Base-by-base conservation (phyloP, 2,329 filamentous ascomycete species). In the Aspergillus jensenii region DNA sequence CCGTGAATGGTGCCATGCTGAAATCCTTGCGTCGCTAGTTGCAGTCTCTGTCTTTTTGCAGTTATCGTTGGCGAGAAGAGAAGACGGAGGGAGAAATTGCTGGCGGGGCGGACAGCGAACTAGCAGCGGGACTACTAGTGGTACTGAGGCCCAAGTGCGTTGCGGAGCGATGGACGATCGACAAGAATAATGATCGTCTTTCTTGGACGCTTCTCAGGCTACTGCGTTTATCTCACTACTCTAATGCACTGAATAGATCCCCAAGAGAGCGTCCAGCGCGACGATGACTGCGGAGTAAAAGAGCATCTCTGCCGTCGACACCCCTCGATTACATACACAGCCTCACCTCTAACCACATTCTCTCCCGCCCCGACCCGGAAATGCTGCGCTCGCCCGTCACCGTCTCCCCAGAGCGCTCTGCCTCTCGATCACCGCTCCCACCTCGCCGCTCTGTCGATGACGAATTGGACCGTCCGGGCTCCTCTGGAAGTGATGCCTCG, bases 401-500 rank as follows among this genome's bases (percentile, higher is more conserved):
- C 19, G 61, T 65, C 50, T 64, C 64, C 8, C 64, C 64, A 40
- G 64, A 65, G 54, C 62, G 67, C 53, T 58, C 55, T 31, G 63
- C 67, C 37, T 61, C 66, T 58, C 56, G 59, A 55, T 53, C 65
- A 8, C 62, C 51, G 21, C 58, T 53, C 19, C 61, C 62, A 52
- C 60, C 56, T 52, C 65, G 49, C 61, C 66, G 35, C 60, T 70
- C 68, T 27, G 66, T 71, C 55, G 71, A 71, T 53, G 69, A 74
- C 57, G 70, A 68, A 64, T 66, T 68, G 62, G 64, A 59, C 56
- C 75, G 75, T 41, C 74, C 76, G 48, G 71, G 68, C 60, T 78
- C 77, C 44, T 78, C 78, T 59, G 77, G 74, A 61, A 80, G 78
- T 67, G 76, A 79, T 71, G 74, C 77, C 56, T 81, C 79, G 9